Conservation (phyloP, 176 grass and related monocot species). For the Oryza coarctata region DNA sequence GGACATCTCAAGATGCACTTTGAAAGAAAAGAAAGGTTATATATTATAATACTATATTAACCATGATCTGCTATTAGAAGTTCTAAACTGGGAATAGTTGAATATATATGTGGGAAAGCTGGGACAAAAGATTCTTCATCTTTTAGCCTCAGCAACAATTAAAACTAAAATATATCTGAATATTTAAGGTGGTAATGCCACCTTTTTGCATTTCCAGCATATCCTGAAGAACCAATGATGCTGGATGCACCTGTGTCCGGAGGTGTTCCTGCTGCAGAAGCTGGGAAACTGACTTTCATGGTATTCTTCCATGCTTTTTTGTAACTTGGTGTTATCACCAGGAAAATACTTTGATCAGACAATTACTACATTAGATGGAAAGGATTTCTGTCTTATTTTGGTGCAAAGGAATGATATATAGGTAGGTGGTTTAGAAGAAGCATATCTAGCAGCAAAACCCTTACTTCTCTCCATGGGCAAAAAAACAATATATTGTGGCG, state of each 20-base stretch:
- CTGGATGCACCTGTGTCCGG: constrained; percentile 92
- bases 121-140: neutral
- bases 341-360: neutral
- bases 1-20: constrained; percentile 55
- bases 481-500: constrained; percentile 81
- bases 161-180: constrained; percentile 15
- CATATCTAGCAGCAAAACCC: constrained; percentile 79
- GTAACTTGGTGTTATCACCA: constrained; percentile 16
- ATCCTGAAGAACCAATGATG: constrained; percentile 62
- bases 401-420: constrained; percentile 40
- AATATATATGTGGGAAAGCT: neutral
- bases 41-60: neutral
- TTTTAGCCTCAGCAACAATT: neutral
- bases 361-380: constrained; percentile 14
- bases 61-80: neutral
- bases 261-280: constrained; percentile 93
- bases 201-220: constrained; percentile 53
- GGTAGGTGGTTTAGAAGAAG: constrained; percentile 88
- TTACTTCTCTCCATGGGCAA: constrained; percentile 84
- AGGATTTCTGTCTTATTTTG: constrained; percentile 19
- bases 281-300: constrained; percentile 91
- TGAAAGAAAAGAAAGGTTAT: constrained; percentile 87
- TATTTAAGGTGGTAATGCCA: constrained; percentile 11
- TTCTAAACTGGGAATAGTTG: neutral
- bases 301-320: constrained; percentile 38